Evolutionary conservation across 345 rosid species (phyloP).

Genomic region (Eucalyptus marginata): DNA sequence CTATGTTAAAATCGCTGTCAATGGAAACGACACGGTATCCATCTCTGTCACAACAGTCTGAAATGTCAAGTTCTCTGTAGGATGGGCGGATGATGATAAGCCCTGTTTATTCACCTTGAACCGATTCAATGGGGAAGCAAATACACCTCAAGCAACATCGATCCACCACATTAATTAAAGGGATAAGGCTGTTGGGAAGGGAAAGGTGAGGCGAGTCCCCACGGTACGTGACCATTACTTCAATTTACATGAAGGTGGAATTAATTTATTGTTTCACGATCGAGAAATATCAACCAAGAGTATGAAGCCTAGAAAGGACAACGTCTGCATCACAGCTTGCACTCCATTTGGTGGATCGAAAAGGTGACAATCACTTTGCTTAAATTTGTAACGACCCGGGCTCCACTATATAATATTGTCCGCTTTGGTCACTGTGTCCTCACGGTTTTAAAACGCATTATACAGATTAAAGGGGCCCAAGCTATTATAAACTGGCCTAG

Average conservation of each 20-base stretch:
- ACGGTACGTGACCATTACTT: background rate
- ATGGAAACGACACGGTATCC: background rate
- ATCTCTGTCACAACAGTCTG: background rate
- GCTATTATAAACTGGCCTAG: too few relatives aligned
- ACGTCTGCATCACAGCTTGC: background rate
- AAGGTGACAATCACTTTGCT: background rate
- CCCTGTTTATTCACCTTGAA: background rate
- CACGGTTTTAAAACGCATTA: too few relatives aligned
- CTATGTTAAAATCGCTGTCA: background rate
- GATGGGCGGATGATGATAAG: too few relatives aligned
- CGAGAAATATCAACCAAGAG: rapidly evolving
- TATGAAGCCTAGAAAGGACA: background rate
- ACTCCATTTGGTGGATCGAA: background rate
- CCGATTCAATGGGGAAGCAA: rapidly evolving
- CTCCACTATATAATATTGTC: too few relatives aligned
- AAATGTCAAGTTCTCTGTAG: too few relatives aligned
- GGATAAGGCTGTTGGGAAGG: background rate
- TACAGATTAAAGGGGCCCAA: too few relatives aligned
- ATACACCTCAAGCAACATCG: background rate
- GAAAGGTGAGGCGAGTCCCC: background rate
- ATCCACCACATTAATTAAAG: background rate
- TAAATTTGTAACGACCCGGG: too few relatives aligned
- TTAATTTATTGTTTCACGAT: background rate
- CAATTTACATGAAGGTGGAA: background rate
- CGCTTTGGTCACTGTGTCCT: too few relatives aligned